These are phyloP conservation scores for Ceratocystiopsis sp. DNA, from an alignment of 2,329 filamentous ascomycete genomes.

Conservation along the genomic window DNA sequence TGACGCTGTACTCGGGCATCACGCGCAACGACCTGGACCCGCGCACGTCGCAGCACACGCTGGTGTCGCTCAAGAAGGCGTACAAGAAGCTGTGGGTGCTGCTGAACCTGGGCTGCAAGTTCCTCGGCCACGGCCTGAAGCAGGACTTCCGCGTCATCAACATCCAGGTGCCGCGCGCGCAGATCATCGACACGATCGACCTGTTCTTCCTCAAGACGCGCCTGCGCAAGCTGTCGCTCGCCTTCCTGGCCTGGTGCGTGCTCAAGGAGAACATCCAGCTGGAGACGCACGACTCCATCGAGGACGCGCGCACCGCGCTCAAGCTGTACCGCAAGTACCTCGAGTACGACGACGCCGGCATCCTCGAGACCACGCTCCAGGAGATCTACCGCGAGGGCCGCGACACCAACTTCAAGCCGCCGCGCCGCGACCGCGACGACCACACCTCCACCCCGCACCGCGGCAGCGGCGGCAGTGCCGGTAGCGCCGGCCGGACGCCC, in stretches of 20 bases:
- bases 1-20: constrained; percentile 89
- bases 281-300: constrained; percentile 85
- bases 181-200: constrained; percentile 89
- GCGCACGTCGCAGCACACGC: constrained; percentile 58
- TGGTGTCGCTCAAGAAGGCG: constrained; percentile 74
- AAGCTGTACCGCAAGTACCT: constrained; percentile 79
- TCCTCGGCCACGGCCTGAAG: constrained; percentile 82
- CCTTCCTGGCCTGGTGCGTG: constrained; percentile 81
- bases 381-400: constrained; percentile 53
- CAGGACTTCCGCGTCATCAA: constrained; percentile 98
- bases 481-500: constrained; percentile 16
- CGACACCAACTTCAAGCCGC: constrained; percentile 33
- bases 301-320: constrained; percentile 81
- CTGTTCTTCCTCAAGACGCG: constrained; percentile 72
- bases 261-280: constrained; percentile 89
- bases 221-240: constrained; percentile 72
- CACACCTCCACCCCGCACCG: neutral
- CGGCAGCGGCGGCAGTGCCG: constrained; percentile 20
- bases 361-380: constrained; percentile 66
- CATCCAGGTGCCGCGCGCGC: constrained; percentile 77
- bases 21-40: constrained; percentile 71
- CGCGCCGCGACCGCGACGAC: constrained; percentile 26
- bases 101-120: constrained; percentile 83
- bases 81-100: constrained; percentile 98
- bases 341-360: constrained; percentile 74